Percentiles rank a stretch among this genome's conserved stretches.
phyloP scores from a whole-genome alignment of 2,329 filamentous ascomycete genomes.

The Pyrenophora tritici-repentis region DNA sequence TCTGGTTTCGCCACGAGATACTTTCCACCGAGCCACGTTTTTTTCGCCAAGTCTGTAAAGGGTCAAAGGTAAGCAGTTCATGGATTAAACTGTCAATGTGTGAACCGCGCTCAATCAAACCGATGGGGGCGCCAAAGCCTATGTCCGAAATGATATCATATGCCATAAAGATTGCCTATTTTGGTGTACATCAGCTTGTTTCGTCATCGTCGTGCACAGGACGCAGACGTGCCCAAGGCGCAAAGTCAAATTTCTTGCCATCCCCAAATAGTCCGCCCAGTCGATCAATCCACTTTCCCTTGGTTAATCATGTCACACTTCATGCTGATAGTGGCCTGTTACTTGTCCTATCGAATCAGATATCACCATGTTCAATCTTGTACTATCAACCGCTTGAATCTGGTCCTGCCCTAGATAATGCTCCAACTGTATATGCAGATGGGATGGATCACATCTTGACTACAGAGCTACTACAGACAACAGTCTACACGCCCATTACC shows the following conservation, averaged over 20 bases:
- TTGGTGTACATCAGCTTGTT: not conserved
- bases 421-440: too few species aligned
- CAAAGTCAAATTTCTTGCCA: constrained; percentile 58
- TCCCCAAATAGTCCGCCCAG: constrained; percentile 55
- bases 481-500: not conserved
- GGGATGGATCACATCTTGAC: too few species aligned
- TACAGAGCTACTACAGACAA: too few species aligned
- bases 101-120: constrained; percentile 47
- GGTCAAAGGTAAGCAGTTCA: constrained; percentile 58
- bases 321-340: too few species aligned
- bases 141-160: constrained; percentile 64
- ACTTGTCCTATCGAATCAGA: too few species aligned
- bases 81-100: constrained; percentile 61
- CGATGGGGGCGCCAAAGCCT: constrained; percentile 60
- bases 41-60: constrained; percentile 60
- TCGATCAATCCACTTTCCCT: constrained; percentile 59
- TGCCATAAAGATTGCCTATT: constrained; percentile 51
- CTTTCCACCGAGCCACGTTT: constrained; percentile 54
- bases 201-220: not conserved
- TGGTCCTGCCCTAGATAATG: too few species aligned
- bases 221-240: constrained; percentile 50
- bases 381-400: too few species aligned
- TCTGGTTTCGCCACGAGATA: constrained; percentile 60
- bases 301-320: too few species aligned
- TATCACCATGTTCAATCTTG: too few species aligned